phyloP scores from a whole-genome alignment of 768 basidiomycete genomes.

The Mycena indigotica region DNA sequence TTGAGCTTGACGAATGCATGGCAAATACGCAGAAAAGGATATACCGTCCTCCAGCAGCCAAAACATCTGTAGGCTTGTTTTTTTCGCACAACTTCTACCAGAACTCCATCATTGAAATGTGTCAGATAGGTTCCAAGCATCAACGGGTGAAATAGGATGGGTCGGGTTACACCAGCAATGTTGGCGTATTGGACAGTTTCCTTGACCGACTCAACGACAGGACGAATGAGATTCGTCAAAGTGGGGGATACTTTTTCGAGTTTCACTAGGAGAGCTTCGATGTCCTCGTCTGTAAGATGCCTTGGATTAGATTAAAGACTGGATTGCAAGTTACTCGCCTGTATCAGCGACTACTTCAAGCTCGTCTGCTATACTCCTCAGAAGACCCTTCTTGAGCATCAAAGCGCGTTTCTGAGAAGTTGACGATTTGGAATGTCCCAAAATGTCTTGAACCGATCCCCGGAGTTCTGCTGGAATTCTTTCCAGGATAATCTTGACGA shows the following conservation, averaged over 20 bases:
- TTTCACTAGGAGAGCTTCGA: slow-evolving; percentile 55
- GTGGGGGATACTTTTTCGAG: slow-evolving; percentile 64
- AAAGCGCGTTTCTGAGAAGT: slow-evolving; percentile 68
- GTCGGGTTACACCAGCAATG: slow-evolving; percentile 63
- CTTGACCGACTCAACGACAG: slow-evolving; percentile 63
- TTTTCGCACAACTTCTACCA: slow-evolving; percentile 74
- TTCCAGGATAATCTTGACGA: slow-evolving; percentile 64
- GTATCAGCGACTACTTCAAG: slow-evolving; percentile 69
- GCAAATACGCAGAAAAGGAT: slow-evolving; percentile 18
- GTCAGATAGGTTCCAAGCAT: slow-evolving; percentile 68
- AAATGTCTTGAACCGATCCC: slow-evolving; percentile 60
- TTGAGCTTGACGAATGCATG: background rate
- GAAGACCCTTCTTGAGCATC: slow-evolving; percentile 68
- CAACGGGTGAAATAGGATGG: slow-evolving; percentile 69
- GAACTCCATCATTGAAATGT: slow-evolving; percentile 72
- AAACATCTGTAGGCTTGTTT: slow-evolving; percentile 65
- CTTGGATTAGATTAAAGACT: no score
- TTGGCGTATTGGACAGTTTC: slow-evolving; percentile 60
- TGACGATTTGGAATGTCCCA: slow-evolving; percentile 66
- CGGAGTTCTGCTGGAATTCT: slow-evolving; percentile 63
- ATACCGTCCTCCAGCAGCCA: slow-evolving; percentile 83
- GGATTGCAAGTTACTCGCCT: no score
- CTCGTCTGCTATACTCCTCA: slow-evolving; percentile 70
- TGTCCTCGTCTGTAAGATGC: slow-evolving; percentile 54
- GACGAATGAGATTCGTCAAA: slow-evolving; percentile 49